Percentiles rank a stretch among this genome's conserved stretches.
Conservation (phyloP, 1,139 yeast species). For the Wickerhamiella infanticola region DNA sequence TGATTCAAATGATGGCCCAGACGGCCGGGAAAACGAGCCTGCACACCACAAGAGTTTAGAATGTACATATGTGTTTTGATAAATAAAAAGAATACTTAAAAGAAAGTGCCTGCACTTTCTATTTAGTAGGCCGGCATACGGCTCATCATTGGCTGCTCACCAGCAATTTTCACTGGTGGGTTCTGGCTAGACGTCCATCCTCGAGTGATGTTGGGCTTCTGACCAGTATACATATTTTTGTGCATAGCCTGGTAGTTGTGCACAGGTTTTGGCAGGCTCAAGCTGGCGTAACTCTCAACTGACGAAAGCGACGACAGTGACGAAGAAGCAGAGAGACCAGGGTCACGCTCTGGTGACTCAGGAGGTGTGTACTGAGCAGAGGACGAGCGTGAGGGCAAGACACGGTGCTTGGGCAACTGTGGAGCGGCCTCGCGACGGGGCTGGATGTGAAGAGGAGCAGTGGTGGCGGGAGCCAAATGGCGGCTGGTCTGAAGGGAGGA, state of each 20-base stretch:
- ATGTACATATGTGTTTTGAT: too few relatives aligned
- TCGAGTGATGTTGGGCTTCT: neutral
- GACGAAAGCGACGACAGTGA: slow-evolving; percentile 9
- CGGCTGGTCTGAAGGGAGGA: neutral
- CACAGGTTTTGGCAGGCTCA: neutral
- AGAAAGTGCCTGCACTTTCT: neutral
- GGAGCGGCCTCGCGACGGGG: neutral
- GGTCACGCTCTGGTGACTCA: slow-evolving; percentile 5
- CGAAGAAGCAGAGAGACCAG: slow-evolving; percentile 14
- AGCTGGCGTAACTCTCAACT: neutral
- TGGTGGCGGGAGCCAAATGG: neutral
- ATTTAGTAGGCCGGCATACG: neutral
- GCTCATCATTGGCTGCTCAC: neutral
- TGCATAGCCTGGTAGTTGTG: neutral
- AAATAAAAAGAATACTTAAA: too few relatives aligned
- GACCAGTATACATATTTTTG: neutral
- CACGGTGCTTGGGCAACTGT: neutral
- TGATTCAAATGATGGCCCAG: slow-evolving; percentile 58
- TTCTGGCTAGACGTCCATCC: neutral
- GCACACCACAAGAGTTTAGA: too few relatives aligned
- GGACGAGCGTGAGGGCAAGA: neutral
- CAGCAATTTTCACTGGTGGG: neutral
- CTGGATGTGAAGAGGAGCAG: neutral
- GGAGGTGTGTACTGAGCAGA: slow-evolving; percentile 1
- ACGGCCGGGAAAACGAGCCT: slow-evolving; percentile 29